Evolutionary conservation across 306 rosid genomes (phyloP), one percentile per base, ranked within the genome.

Genomic region (Luffa aegyptiaca): DNA sequence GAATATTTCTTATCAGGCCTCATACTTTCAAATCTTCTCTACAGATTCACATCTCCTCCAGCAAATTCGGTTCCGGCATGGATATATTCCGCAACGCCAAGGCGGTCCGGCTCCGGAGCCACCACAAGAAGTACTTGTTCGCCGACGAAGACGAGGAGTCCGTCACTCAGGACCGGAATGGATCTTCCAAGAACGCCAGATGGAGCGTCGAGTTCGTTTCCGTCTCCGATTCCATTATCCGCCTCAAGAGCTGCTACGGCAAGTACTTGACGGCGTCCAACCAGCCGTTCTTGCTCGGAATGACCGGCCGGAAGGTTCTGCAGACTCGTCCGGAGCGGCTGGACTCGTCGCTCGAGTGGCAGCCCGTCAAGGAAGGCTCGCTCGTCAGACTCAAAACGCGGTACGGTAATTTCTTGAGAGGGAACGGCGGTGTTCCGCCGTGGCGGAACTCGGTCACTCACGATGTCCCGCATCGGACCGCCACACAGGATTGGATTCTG

Each of bases 371-470:
- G 66, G 90, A 90, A 5, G 86, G 91, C 21, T 44, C 79, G 1
- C 84, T 51, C 21, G 76, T 86, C 17, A 85, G 80, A 83, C 86
- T 91, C 13, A 89, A 83, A 63, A 88, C 90, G 3, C 75, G 89
- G 7, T 86, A 91, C 13, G 90, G 89, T 0, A 84, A 89, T 53
- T 91, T 87, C 71, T 74, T 91, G 55, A 84, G 96, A n/a, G 96
- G 85, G 0, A 89, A 91, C 62, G 90, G 93, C 0, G 93, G 96
- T 0, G 1, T 91, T 46, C 96, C 96, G 0, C 96, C 96, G 2
- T 91, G 96, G 96, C 77, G 89, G 35, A 91, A 91, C 76, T 86
- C 91, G 2, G 84, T 91, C 4, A 91, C 96, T n/a, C 93, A 91
- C 42, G 93, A 91, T 72, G 80, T 84, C 4, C 96, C 96, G 0